Conservation (phyloP, 1,284 basidiomycete species). For the Somion occarium region DNA sequence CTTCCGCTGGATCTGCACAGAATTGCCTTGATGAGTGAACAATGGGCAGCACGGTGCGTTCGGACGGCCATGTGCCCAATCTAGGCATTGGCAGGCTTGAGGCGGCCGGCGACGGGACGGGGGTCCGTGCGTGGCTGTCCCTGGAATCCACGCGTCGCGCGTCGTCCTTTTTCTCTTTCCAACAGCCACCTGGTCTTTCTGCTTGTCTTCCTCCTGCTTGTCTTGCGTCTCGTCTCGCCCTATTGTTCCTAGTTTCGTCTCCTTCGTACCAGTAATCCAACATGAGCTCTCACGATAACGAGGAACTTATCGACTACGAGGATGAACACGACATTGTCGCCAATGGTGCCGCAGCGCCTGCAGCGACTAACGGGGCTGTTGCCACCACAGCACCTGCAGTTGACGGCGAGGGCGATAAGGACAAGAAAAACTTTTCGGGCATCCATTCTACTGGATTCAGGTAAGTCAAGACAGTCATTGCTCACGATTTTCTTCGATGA, state of each 20-base stretch:
- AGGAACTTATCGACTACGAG: slow-evolving; percentile 91
- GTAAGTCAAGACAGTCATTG: slow-evolving; percentile 37
- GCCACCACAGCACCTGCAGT: slow-evolving; percentile 37
- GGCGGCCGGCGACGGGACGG: too few species aligned
- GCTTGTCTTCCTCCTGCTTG: slow-evolving; percentile 14
- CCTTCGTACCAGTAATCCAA: slow-evolving; percentile 15
- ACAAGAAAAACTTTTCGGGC: slow-evolving; percentile 96
- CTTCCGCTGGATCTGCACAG: too few species aligned
- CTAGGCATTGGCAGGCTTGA: too few species aligned
- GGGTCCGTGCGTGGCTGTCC: slow-evolving; percentile 13
- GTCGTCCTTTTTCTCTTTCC: slow-evolving; percentile 30
- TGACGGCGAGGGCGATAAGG: slow-evolving; percentile 65
- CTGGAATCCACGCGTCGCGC: slow-evolving; percentile 24
- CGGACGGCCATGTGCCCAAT: too few species aligned
- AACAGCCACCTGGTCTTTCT: slow-evolving; percentile 19
- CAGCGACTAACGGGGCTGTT: slow-evolving; percentile 46
- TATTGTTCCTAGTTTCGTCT: background rate
- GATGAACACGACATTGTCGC: slow-evolving; percentile 87
- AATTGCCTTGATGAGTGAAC: too few species aligned
- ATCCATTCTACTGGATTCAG: slow-evolving; percentile 96
- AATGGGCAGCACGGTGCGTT: too few species aligned
- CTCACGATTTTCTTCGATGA: too few species aligned
- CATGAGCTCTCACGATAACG: slow-evolving; percentile 78
- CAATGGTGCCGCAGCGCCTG: slow-evolving; percentile 45
- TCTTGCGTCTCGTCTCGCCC: slow-evolving; percentile 12